Evolutionary conservation across 331 rosid species (phyloP).

Genomic region (Quercus phellos): DNA sequence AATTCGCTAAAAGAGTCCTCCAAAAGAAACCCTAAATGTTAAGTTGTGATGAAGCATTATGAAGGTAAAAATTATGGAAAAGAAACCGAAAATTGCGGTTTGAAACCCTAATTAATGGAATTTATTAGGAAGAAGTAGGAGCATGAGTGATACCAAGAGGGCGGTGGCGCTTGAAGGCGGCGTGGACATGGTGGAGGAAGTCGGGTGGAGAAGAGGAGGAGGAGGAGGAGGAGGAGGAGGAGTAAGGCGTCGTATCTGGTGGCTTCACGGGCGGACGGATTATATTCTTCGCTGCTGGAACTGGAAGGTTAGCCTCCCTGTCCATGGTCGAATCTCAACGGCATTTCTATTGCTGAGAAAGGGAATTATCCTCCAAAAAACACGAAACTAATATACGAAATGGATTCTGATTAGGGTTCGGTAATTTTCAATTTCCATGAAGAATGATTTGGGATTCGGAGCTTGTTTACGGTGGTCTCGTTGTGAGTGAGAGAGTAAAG

Average conservation of each 20-base stretch:
- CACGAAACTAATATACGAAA: not conserved
- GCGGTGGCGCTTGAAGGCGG: slow-evolving; percentile 91
- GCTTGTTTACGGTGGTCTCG: too few relatives aligned
- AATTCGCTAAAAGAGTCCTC: not conserved
- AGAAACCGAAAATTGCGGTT: slow-evolving; percentile 7
- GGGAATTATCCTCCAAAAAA: not conserved
- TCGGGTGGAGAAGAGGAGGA: slow-evolving; percentile 52
- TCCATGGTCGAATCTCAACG: slow-evolving; percentile 68
- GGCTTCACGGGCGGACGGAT: slow-evolving; percentile 32
- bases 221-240: slow-evolving; percentile 44
- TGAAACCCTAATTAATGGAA: not conserved
- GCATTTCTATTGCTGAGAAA: slow-evolving; percentile 54
- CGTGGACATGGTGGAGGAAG: slow-evolving; percentile 74
- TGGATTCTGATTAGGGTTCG: not conserved
- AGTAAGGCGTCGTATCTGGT: slow-evolving; percentile 45
- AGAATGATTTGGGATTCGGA: not conserved
- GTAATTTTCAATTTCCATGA: not conserved
- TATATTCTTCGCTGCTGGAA: slow-evolving; percentile 21
- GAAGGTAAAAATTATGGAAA: not conserved
- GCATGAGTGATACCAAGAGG: slow-evolving; percentile 52
- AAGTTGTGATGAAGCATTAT: not conserved
- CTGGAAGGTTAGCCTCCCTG: slow-evolving; percentile 82
- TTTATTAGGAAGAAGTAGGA: not conserved
- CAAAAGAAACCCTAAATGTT: not conserved
- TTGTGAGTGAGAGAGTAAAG: not conserved